Evolutionary conservation across 2,329 filamentous ascomycete genomes (phyloP), one percentile per base, ranked within the genome.

Genomic region (Beauveria bassiana): DNA sequence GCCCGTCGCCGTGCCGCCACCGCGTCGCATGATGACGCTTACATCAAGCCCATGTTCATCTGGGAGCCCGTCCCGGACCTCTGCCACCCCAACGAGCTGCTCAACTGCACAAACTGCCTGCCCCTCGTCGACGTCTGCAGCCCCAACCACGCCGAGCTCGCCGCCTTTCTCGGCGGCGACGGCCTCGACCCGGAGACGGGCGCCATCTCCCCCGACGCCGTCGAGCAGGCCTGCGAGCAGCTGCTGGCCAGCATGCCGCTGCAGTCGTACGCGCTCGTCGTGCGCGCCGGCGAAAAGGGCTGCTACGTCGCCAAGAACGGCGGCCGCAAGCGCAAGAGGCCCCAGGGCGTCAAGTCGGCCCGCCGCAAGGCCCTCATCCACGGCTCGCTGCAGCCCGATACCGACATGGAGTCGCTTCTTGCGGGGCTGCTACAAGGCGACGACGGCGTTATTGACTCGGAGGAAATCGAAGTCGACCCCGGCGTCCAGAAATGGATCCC

Each of bases 11-110:
- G 79, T 68, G 74, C 74, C 9, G 64, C 31, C 12, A 9, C 31
- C 31, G 64, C 67, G 16, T 64, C 73, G 0, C 63, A 66, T 5
- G 71, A 66, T 5, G 71, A 74, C 51, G 64, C 68, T 12, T 79
- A 78, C 66, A 68, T 77, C 1, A 82, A 83, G 53, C 90, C 93
- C 1, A 74, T 92, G 7, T 91, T 97, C 71, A 85, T 98, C 58
- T 99, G 93, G 93, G 95, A 99, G 72, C 95, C 95, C 1, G 90
- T 97, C 1, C 95, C 95, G 1, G 91, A 97, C 73, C 81, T 91
- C 1, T 97, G 93, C 72, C 87, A 83, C 0, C 86, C 91, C 0
- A 84, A 86, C 47, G 81, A 88, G 70, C 75, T 87, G 31, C 77
- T 87, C 12, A 86, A 86, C 68, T 85, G 81, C 71, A 87, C 84